Percentiles rank a stretch among this genome's conserved stretches.
Conservation (phyloP, 2,329 filamentous ascomycete genomes). For the Hypoxylon sp. region DNA sequence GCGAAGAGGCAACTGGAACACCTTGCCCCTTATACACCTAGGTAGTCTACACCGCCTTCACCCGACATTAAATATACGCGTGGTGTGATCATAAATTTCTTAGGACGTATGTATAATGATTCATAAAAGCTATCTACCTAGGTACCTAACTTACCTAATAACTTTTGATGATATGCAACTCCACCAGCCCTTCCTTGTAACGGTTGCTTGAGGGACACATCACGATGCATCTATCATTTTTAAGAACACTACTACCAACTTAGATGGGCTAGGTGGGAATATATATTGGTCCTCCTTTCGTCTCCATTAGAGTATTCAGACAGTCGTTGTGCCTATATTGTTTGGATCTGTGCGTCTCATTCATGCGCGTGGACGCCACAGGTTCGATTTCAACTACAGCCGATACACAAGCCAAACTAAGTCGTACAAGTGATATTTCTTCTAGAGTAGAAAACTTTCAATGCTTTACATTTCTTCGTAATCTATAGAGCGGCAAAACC, state of each 20-base stretch:
- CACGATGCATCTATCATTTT: no score
- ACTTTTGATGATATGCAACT: neutral
- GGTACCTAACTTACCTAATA: neutral
- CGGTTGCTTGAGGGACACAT: neutral
- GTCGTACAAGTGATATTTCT: neutral
- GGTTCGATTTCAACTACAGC: no score
- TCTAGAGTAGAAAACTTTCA: neutral
- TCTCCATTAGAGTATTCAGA: no score
- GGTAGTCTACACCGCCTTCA: conserved; percentile 1
- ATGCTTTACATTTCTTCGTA: neutral
- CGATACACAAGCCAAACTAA: neutral
- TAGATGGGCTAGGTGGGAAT: no score
- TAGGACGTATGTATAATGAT: neutral
- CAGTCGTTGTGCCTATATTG: no score
- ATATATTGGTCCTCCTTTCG: no score
- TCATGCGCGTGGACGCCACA: neutral
- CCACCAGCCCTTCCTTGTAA: conserved; percentile 1
- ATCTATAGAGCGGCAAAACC: neutral
- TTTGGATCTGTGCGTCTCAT: no score
- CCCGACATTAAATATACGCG: neutral
- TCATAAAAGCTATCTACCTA: no score
- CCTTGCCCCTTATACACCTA: conserved; percentile 3
- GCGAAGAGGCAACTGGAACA: neutral
- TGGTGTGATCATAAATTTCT: neutral
- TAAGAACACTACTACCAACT: no score